Base-by-base conservation (phyloP, 495 filamentous ascomycete species). In the Penicillium odoratum region DNA sequence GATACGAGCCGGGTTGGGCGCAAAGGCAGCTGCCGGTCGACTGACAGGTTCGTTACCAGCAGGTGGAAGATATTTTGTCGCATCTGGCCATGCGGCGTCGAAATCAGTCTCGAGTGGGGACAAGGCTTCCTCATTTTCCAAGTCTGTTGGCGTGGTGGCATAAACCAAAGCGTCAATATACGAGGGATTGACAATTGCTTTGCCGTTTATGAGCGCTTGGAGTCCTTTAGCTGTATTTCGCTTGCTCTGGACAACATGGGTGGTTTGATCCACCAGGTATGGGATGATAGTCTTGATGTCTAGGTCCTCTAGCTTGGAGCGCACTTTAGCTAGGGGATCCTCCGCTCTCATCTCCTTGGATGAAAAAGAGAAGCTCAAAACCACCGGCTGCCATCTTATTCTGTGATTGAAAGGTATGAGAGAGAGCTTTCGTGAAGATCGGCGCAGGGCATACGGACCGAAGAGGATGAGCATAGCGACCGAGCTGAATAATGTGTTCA, bases 181-280 rank as follows among this genome's bases (percentile, higher is more conserved):
- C 5, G 80, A 81, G 46, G 90, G 82, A 8, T 86, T 84, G 11
- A 97, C 93, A 48, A 98, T 88, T 60, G 85, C 85, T 76, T 81
- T 88, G 11, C 82, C 92, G 60, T 93, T 88, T 49, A 97, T 85
- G 25, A 98, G 78, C n/a, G 90, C 93, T 65, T 96, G 92, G 5
- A 98, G 73, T 0, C 87, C 88, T 58, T 90, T 91, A 3, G 92
- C 83, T 0, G 89, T 92, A 71, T 98, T 98, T 42, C 94, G 83
- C 72, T 96, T 97, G 67, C 83, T 88, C 15, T 90, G 85, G 18
- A 98, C 86, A 18, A 96, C 88, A 69, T 98, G 93, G 0, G 93
- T 95, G 0, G 94, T 97, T 0, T 78, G 70, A 42, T 72, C 82
- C 38, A 80, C 69, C 3, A 92, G 76, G 68, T 90, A 98, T 15